Percentiles rank a stretch among this genome's conserved stretches.
Conservation (phyloP, 441 rosid species). For the Metrosideros polymorpha region DNA sequence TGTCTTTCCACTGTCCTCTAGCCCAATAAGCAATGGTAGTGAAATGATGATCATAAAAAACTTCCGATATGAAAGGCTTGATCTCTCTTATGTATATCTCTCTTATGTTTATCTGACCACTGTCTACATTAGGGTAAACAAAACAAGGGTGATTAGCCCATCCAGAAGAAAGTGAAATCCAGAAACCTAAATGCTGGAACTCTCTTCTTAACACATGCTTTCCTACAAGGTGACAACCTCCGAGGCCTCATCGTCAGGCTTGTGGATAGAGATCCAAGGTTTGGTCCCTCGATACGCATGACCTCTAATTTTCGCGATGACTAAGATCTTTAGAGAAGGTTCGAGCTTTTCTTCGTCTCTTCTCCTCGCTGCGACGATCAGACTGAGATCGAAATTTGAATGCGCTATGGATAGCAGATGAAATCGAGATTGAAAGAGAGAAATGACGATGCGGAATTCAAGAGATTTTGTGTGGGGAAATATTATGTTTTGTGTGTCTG, state of each 20-base stretch:
- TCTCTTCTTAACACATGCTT: background rate
- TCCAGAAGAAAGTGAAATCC: background rate
- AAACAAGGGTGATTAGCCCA: background rate
- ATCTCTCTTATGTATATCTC: slow-evolving; percentile 38
- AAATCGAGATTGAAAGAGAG: background rate
- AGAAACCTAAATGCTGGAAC: background rate
- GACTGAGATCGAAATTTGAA: background rate
- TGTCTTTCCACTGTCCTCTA: slow-evolving; percentile 18
- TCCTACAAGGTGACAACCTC: slow-evolving; percentile 24
- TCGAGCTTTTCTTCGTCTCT: background rate
- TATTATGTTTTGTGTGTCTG: too few relatives aligned
- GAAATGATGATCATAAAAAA: slow-evolving; percentile 42
- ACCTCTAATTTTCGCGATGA: slow-evolving; percentile 53
- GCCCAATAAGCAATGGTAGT: slow-evolving; percentile 59
- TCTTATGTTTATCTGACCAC: too few relatives aligned
- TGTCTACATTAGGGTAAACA: slow-evolving; percentile 29
- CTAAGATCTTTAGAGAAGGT: slow-evolving; percentile 24
- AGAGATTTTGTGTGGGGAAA: background rate
- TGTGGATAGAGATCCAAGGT: slow-evolving; percentile 27
- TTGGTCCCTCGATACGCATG: slow-evolving; percentile 14
- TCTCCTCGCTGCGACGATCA: background rate
- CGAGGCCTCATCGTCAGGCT: slow-evolving; percentile 31
- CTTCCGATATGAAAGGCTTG: slow-evolving; percentile 29
- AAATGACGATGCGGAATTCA: background rate
- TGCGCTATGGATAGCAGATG: background rate